Percentiles rank a stretch among this genome's conserved stretches.
phyloP scores from a whole-genome alignment of 2,329 filamentous ascomycete genomes.

The Sclerotiophoma versabilis region DNA sequence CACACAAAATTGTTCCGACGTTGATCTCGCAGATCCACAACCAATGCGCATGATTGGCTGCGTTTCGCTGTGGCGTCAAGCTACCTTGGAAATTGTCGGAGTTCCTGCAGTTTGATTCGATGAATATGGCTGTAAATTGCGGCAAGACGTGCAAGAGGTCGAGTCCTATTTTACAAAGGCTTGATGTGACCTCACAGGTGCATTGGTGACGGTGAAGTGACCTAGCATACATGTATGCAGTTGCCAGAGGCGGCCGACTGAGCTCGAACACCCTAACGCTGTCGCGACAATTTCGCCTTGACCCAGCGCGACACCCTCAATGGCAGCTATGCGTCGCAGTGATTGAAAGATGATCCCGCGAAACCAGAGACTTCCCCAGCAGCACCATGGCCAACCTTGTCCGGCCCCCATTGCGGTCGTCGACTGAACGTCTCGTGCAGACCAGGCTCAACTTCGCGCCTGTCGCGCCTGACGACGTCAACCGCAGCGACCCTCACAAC shows the following conservation, averaged over 20 bases:
- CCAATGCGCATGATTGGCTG: constrained; percentile 24
- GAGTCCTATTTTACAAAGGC: constrained; percentile 21
- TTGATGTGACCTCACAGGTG: constrained; percentile 22
- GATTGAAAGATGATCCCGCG: constrained; percentile 38
- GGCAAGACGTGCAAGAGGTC: constrained; percentile 11
- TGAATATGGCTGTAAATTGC: constrained; percentile 10
- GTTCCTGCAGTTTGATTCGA: constrained; percentile 28
- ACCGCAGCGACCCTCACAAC: constrained; percentile 25
- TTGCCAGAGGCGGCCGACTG: constrained; percentile 29
- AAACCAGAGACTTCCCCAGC: constrained; percentile 29
- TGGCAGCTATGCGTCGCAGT: constrained; percentile 34
- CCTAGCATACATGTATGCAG: constrained; percentile 6
- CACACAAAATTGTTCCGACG: neutral
- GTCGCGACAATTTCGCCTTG: constrained; percentile 32
- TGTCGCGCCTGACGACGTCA: constrained; percentile 31
- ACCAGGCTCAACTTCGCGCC: constrained; percentile 40
- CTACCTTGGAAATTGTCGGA: constrained; percentile 21
- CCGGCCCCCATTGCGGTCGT: constrained; percentile 39
- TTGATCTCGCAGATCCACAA: neutral
- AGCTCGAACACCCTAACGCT: constrained; percentile 38
- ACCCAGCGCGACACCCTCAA: constrained; percentile 41
- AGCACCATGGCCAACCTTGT: constrained; percentile 37
- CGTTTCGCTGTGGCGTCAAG: constrained; percentile 23
- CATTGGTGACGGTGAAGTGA: constrained; percentile 17
- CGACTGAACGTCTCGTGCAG: constrained; percentile 40